A percentile compares a stretch with the other conserved stretches of the same genome.
Evolutionary conservation across 805 yeast species (phyloP).

Genomic region (Komagataella mondaviorum): DNA sequence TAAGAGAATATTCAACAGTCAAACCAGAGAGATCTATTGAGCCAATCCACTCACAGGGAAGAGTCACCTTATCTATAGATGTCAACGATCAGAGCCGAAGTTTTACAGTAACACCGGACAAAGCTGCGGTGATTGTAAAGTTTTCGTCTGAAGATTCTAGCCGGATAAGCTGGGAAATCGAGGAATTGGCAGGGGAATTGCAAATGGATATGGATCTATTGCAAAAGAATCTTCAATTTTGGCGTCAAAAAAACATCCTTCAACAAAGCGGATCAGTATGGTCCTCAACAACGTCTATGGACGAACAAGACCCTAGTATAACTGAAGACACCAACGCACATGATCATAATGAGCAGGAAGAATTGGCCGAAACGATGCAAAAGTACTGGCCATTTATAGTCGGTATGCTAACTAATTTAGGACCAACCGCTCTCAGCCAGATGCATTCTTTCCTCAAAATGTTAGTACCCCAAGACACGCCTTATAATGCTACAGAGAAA

Average conservation of each 20-base stretch:
- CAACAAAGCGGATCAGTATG: background rate
- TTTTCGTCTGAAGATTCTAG: background rate
- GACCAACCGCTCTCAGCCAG: constrained; percentile 29
- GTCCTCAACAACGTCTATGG: background rate
- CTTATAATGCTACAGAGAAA: constrained; percentile 22
- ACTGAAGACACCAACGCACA: background rate
- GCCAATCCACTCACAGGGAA: constrained; percentile 46
- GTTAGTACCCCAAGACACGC: constrained; percentile 39
- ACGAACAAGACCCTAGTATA: background rate
- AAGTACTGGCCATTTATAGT: constrained; percentile 32
- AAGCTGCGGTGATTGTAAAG: constrained; percentile 38
- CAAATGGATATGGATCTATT: constrained; percentile 2
- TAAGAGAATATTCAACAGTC: constrained; percentile 22
- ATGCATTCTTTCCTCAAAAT: constrained; percentile 40
- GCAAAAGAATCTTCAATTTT: background rate
- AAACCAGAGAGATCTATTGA: constrained; percentile 48
- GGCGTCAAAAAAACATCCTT: background rate
- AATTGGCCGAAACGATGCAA: constrained; percentile 2
- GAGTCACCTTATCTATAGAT: constrained; percentile 44
- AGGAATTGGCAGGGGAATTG: constrained; percentile 1
- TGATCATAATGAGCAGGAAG: background rate
- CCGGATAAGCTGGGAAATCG: background rate
- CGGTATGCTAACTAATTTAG: constrained; percentile 47
- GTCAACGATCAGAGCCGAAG: constrained; percentile 25
- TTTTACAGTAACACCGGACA: constrained; percentile 50